phyloP scores from a whole-genome alignment of 2,329 filamentous ascomycete genomes.

The Blastomyces emzantsi region DNA sequence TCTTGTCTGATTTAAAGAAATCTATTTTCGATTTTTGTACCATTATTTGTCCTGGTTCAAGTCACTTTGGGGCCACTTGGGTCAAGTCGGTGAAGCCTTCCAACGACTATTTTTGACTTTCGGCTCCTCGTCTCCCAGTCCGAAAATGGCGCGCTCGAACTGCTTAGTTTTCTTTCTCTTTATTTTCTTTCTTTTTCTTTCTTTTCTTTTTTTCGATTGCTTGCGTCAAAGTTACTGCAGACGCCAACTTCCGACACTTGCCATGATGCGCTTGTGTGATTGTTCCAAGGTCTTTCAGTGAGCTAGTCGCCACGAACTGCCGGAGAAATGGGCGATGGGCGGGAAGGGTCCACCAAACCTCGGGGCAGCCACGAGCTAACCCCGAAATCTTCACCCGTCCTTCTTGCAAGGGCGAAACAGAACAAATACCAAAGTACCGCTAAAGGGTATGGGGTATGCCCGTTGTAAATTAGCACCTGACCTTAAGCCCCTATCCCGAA shows the following conservation, averaged over 20 bases:
- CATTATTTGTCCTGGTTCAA: not conserved
- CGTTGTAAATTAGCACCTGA: not conserved
- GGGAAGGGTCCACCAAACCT: constrained; percentile 2
- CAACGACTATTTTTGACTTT: not conserved
- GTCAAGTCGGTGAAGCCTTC: no score
- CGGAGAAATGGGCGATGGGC: constrained; percentile 4
- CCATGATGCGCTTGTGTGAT: not conserved
- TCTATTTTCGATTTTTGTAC: not conserved
- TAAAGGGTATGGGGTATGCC: not conserved
- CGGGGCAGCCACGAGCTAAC: not conserved
- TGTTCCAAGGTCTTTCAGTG: not conserved
- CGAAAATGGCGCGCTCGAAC: not conserved
- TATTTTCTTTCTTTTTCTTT: no score
- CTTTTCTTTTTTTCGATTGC: not conserved
- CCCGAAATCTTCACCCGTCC: not conserved
- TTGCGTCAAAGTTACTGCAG: not conserved
- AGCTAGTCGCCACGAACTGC: not conserved
- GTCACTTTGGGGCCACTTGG: no score
- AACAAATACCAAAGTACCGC: not conserved
- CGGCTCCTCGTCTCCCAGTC: not conserved
- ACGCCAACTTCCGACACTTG: not conserved
- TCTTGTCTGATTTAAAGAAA: not conserved
- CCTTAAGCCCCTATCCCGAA: not conserved
- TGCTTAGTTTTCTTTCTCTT: not conserved
- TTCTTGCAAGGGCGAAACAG: not conserved